Evolutionary conservation across 2,329 filamentous ascomycete species (phyloP), one percentile per base, ranked within the genome.

Genomic region (Colletotrichum endophyticum): DNA sequence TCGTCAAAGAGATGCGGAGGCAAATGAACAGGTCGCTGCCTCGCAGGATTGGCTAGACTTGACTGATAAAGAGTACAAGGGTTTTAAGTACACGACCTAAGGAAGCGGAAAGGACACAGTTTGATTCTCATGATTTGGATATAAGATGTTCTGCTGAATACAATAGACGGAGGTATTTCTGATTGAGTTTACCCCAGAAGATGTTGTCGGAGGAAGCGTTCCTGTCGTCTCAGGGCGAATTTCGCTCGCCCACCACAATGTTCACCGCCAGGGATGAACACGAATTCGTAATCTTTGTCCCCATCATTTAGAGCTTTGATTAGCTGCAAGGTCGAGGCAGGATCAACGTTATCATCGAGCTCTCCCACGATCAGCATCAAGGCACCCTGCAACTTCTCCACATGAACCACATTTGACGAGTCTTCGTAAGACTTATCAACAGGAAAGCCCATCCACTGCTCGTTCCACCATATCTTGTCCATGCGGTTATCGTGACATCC

Each of bases 401-500:
- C 82, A 56, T 84, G 79, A 6, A 78, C 80, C 8, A 80, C 77
- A 53, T 83, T 82, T 3, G 81, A 83, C 32, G 79, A 79, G n/a
- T 78, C 78, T 30, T 72, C 77, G 57, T 84, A 84, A 15, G 79
- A 77, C 57, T 80, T 74, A 16, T 83, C 82, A 1, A 84, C 79
- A 2, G 82, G 82, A 36, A 81, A 83, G 4, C 82, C 82, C 81
- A 84, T 83, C 80, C 80, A 84, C 57, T 81, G 66, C 69, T 84
- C 82, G 30, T 81, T 83, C 82, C 82, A 84, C 78, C 80, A 80
- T 11, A 83, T 22, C 70, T 81, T 80, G 53, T 81, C 81, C 79
- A 84, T 80, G 3, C 82, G 80, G 22, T 84, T 83, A 25, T 84
- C 82, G 66, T 84, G 81, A 7, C 79, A 81, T 3, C 82, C 82